These are phyloP conservation scores for Osmanthus fragrans DNA, from an alignment of 257 asterid genomes.

Conservation along the genomic window DNA sequence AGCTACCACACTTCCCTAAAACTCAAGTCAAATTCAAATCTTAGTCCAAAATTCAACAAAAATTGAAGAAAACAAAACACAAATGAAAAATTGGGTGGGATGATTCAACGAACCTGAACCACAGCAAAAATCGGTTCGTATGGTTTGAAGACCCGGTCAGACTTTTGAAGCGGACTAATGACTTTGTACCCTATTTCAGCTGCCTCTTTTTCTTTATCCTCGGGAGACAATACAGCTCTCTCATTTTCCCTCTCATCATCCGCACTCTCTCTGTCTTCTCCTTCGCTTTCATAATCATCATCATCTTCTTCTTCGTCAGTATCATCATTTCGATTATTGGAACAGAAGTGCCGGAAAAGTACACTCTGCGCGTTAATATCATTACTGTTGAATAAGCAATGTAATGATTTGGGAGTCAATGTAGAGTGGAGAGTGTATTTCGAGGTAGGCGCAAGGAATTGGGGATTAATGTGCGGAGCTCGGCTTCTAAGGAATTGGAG, in stretches of 20 bases:
- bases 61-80: neutral
- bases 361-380: conserved; percentile 10
- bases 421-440: conserved; percentile 17
- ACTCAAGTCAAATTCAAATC: too few species aligned
- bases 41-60: too few species aligned
- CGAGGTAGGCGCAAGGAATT: neutral
- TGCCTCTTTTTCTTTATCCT: conserved; percentile 45
- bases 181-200: conserved; percentile 82
- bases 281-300: conserved; percentile 26
- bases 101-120: conserved; percentile 55
- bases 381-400: conserved; percentile 22
- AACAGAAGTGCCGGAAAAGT: conserved; percentile 39
- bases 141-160: conserved; percentile 59
- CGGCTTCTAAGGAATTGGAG: neutral
- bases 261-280: conserved; percentile 16
- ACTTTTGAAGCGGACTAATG: conserved; percentile 60
- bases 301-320: conserved; percentile 24
- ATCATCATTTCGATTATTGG: conserved; percentile 28
- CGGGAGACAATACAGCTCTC: conserved; percentile 31
- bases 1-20: neutral
- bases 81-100: neutral
- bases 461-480: neutral
- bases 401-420: conserved; percentile 20
- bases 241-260: conserved; percentile 18
- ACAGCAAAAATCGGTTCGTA: conserved; percentile 80